Percentiles rank a stretch among this genome's conserved stretches.
These are phyloP conservation scores for Trichophaea hybrida DNA, from an alignment of 2,329 filamentous ascomycete genomes.

Conservation along the genomic window DNA sequence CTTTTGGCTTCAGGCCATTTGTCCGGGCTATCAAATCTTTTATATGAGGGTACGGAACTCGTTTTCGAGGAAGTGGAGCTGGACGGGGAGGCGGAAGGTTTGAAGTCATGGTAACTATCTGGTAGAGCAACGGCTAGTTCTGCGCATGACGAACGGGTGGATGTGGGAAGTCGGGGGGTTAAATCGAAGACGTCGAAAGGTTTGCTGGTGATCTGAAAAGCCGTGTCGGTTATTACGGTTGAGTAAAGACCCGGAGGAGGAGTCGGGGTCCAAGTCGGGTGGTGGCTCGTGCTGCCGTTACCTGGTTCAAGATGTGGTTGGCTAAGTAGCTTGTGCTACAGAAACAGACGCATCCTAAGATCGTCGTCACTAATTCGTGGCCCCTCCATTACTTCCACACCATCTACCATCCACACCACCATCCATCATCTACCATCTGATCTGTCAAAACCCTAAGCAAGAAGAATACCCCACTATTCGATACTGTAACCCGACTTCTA, in stretches of 20 bases:
- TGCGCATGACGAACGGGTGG: neutral
- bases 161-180: neutral
- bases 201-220: neutral
- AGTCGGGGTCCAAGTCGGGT: too few relatives aligned
- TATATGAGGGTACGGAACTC: constrained; percentile 32
- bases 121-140: neutral
- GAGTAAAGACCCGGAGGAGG: neutral
- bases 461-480: too few relatives aligned
- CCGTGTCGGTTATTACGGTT: neutral
- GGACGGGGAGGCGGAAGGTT: constrained; percentile 13
- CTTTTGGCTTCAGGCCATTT: constrained; percentile 28
- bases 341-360: neutral
- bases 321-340: neutral
- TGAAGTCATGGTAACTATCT: constrained; percentile 16
- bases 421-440: too few relatives aligned
- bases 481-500: too few relatives aligned
- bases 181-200: neutral
- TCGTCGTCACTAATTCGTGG: neutral
- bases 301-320: too few relatives aligned
- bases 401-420: too few relatives aligned
- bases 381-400: neutral
- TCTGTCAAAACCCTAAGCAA: too few relatives aligned
- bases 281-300: too few relatives aligned
- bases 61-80: constrained; percentile 10
- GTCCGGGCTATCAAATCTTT: constrained; percentile 33